phyloP scores from a whole-genome alignment of 495 filamentous ascomycete genomes.

The Trichoderma gamsii region DNA sequence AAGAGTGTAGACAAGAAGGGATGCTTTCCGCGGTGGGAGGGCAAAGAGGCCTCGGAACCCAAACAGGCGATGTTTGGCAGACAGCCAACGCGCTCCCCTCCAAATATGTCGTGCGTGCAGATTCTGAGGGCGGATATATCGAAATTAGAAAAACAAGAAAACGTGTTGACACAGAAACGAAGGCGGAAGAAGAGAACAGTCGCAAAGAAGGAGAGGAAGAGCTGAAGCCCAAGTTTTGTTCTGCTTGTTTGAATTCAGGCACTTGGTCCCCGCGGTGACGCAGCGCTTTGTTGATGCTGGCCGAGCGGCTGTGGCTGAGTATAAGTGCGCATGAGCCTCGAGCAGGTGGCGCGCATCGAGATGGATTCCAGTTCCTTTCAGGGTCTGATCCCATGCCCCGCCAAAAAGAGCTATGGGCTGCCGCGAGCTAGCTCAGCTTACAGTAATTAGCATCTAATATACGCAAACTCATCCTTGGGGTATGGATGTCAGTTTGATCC shows the following conservation, averaged over 20 bases:
- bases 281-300: not conserved
- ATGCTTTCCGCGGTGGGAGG: not conserved
- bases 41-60: not conserved
- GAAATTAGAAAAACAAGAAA: not conserved
- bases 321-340: not conserved
- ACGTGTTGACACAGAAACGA: not conserved
- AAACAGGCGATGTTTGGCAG: too few relatives aligned
- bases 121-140: too few relatives aligned
- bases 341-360: too few relatives aligned
- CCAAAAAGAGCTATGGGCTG: not conserved
- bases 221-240: not conserved
- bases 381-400: slow-evolving; percentile 3
- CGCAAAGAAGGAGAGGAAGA: not conserved
- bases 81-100: too few relatives aligned
- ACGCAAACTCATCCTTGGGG: too few relatives aligned
- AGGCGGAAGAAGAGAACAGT: not conserved
- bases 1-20: not conserved
- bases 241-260: not conserved
- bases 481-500: too few relatives aligned
- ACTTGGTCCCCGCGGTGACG: slow-evolving; percentile 12
- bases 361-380: too few relatives aligned
- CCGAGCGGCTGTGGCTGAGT: not conserved
- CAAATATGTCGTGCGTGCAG: too few relatives aligned
- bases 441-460: too few relatives aligned
- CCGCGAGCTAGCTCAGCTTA: too few relatives aligned